Evolutionary conservation across 1,284 basidiomycete species (phyloP).

Genomic region (Ustilago loliicola): DNA sequence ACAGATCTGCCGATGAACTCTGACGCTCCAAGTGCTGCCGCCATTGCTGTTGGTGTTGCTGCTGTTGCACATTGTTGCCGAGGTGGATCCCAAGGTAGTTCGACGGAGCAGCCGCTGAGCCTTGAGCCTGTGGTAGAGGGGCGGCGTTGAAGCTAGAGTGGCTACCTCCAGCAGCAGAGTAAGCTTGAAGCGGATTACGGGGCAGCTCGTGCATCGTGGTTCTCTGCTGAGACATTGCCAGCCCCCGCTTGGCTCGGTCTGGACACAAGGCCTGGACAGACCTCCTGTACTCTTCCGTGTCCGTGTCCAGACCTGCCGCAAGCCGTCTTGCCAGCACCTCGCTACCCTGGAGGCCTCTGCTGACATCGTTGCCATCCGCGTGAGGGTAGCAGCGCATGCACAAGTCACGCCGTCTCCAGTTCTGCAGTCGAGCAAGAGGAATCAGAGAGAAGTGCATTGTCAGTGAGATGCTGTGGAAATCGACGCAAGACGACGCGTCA

Average conservation of each 20-base stretch:
- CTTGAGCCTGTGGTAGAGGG: neutral
- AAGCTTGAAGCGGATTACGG: slow-evolving; percentile 24
- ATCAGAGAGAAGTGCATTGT: neutral
- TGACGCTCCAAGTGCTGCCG: slow-evolving; percentile 11
- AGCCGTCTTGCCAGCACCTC: slow-evolving; percentile 46
- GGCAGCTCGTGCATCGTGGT: slow-evolving; percentile 16
- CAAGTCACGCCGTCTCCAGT: slow-evolving; percentile 86
- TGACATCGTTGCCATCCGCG: slow-evolving; percentile 55
- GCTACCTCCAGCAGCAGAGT: slow-evolving; percentile 2
- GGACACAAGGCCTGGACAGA: slow-evolving; percentile 39
- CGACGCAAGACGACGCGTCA: no score
- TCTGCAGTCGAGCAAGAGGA: slow-evolving; percentile 33
- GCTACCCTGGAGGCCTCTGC: slow-evolving; percentile 40
- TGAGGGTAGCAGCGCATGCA: slow-evolving; percentile 87
- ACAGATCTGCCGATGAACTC: neutral
- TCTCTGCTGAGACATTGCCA: slow-evolving; percentile 16
- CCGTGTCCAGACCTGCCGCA: slow-evolving; percentile 42
- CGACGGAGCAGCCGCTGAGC: neutral
- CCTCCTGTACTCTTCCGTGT: slow-evolving; percentile 40
- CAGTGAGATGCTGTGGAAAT: slow-evolving; percentile 28
- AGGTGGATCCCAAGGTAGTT: slow-evolving; percentile 36
- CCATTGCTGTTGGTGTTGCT: slow-evolving; percentile 19
- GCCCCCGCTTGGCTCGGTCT: slow-evolving; percentile 24
- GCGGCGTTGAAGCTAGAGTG: neutral
- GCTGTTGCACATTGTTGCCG: neutral